Evolutionary conservation across 2,329 filamentous ascomycete species (phyloP).

Genomic region (Cladophialophora bantiana): DNA sequence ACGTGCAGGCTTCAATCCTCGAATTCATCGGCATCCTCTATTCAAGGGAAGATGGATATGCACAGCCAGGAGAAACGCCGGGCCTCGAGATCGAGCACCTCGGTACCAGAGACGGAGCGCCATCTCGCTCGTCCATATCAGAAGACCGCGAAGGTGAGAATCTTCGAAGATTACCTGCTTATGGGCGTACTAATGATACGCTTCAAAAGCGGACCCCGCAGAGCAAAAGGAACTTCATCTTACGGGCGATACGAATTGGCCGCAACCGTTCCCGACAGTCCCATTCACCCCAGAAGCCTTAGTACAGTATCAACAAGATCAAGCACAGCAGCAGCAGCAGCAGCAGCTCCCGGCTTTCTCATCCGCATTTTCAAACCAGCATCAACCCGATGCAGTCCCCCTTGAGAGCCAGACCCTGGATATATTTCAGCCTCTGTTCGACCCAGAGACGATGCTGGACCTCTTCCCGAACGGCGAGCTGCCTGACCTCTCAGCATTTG

Average conservation of each 20-base stretch:
- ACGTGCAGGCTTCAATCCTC: slow-evolving; percentile 24
- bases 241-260: too few species aligned
- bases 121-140: neutral
- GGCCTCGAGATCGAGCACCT: slow-evolving; percentile 2
- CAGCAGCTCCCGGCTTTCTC: neutral
- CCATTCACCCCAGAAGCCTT: too few species aligned
- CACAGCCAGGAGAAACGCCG: slow-evolving; percentile 4
- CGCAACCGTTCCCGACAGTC: too few species aligned
- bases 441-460: slow-evolving; percentile 23
- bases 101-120: neutral
- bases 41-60: slow-evolving; percentile 13
- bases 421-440: slow-evolving; percentile 19
- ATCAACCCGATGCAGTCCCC: too few species aligned
- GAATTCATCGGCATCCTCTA: slow-evolving; percentile 14
- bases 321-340: neutral
- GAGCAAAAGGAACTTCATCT: too few species aligned
- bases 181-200: too few species aligned
- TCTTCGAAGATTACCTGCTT: too few species aligned
- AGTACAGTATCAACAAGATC: too few species aligned
- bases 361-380: too few species aligned
- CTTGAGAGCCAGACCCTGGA: slow-evolving; percentile 13
- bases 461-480: slow-evolving; percentile 17
- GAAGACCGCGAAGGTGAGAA: too few species aligned
- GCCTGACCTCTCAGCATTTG: slow-evolving; percentile 20
- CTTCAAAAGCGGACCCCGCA: too few species aligned